Evolutionary conservation across 2,329 filamentous ascomycete genomes (phyloP).

Genomic region (Fusarium luffae): DNA sequence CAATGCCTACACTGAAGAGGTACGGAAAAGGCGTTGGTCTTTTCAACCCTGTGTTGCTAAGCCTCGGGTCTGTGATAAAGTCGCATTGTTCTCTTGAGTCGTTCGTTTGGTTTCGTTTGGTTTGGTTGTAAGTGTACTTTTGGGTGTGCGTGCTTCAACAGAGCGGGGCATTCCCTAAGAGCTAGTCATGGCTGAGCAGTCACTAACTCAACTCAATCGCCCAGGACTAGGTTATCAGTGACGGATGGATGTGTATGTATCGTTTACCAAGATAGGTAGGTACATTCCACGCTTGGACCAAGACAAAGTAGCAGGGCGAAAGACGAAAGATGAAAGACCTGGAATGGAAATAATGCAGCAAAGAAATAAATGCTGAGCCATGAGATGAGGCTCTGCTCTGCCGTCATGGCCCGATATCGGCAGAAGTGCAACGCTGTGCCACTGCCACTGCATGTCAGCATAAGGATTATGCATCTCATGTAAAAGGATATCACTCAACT

Average conservation of each 20-base stretch:
- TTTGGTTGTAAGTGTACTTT: neutral
- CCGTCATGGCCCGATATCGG: slow-evolving; percentile 4
- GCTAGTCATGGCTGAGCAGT: neutral
- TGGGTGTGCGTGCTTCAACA: neutral
- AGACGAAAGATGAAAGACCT: neutral
- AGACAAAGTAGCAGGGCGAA: neutral
- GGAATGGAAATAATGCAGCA: neutral
- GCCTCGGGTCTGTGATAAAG: neutral
- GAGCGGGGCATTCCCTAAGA: slow-evolving; percentile 11
- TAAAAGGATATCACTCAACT: neutral
- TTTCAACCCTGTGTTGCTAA: slow-evolving; percentile 23
- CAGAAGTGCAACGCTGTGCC: neutral
- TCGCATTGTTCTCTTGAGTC: neutral
- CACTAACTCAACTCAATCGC: neutral
- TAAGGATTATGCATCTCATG: neutral
- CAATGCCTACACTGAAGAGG: neutral
- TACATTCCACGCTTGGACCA: neutral
- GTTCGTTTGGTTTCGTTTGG: neutral
- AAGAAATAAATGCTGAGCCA: neutral
- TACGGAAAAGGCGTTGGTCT: neutral
- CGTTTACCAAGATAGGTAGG: neutral
- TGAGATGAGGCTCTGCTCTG: slow-evolving; percentile 26
- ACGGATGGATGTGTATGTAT: neutral
- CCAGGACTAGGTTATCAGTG: neutral
- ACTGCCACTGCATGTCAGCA: neutral